Conservation (phyloP, 352 stramenopile genomes). For the Phytophthora cryptogea region DNA sequence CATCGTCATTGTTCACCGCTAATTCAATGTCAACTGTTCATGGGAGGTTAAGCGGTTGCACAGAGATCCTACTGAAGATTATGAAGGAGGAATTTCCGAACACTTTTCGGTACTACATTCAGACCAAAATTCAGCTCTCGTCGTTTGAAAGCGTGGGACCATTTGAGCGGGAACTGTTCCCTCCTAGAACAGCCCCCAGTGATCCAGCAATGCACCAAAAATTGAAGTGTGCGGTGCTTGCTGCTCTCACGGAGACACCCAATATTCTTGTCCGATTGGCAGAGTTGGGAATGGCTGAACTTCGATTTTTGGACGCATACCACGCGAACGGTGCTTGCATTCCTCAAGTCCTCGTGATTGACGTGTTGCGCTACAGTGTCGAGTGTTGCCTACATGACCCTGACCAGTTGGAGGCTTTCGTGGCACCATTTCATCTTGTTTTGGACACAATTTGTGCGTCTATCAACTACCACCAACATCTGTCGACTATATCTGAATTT, state of each 20-base stretch:
- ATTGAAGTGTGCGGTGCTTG: constrained; percentile 58
- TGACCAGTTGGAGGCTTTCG: constrained; percentile 50
- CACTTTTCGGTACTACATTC: constrained; percentile 77
- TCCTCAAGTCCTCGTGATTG: constrained; percentile 54
- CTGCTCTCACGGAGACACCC: constrained; percentile 49
- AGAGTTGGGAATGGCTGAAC: constrained; percentile 61
- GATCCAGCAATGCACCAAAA: constrained; percentile 60
- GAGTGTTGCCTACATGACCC: constrained; percentile 49
- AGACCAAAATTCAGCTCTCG: constrained; percentile 65
- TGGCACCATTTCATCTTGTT: constrained; percentile 54
- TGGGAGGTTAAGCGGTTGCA: constrained; percentile 62
- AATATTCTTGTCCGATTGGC: constrained; percentile 54
- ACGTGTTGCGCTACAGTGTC: constrained; percentile 62
- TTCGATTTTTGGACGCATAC: constrained; percentile 71
- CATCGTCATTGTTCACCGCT: constrained; percentile 44
- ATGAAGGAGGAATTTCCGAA: constrained; percentile 75
- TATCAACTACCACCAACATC: constrained; percentile 82
- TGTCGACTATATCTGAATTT: constrained; percentile 75
- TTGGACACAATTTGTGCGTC: constrained; percentile 62
- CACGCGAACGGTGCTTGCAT: constrained; percentile 49
- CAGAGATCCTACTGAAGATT: constrained; percentile 69
- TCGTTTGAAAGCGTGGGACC: constrained; percentile 76
- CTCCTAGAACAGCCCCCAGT: constrained; percentile 48
- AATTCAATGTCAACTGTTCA: constrained; percentile 45
- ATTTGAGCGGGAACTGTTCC: constrained; percentile 75